Base-by-base conservation (phyloP, 164 flowering plant genomes). In the Protea cynaroides region DNA sequence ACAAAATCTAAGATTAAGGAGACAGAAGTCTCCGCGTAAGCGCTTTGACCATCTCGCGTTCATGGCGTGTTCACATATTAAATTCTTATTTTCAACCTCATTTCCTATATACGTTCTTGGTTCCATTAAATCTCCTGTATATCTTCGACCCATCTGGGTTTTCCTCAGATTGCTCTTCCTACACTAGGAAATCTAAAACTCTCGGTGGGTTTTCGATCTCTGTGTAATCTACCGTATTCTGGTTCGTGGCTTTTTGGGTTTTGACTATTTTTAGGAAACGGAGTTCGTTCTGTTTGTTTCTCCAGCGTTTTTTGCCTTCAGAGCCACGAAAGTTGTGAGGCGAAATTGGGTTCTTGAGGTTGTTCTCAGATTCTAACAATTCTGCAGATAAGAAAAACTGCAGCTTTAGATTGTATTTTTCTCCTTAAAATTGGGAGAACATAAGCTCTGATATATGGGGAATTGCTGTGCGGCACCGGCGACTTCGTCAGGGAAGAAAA, bases 401-500 rank as follows among this genome's bases (percentile, higher is more conserved):
- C 10, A 10, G 14, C 14, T 46, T 46, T 46, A 5, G 10, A 10
- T 17, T 46, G 13, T 0, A 9, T 46, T 46, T 46, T 46, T 46
- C 13, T 46, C 14, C 50, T 46, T 46, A 14, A 46, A 34, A 19
- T 29, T 57, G 36, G 36, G 18, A 25, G 18, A 18, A 9, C 38
- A 56, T 22, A 57, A 52, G 52, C 49, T 53, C 66, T 65, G 74
- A 78, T 53, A 53, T 43, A 90, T 91, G 97, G 97, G 96, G 1
- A 91, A 91, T 74, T 89, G 97, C 64, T 91, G 97, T 74, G 81
- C 54, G 0, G 58, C 64, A 11, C 90, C 94, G 15, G 67, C n/a
- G 13, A 55, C 19, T 34, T 55, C 81, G 34, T 34, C 75, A 0
- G 67, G 56, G 62, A 73, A 49, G 63, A 72, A 61, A 63, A 82